Percentiles rank a stretch among this genome's conserved stretches.
phyloP scores from a whole-genome alignment of 192 early-diverging fungal species.

The Coemansia sp. region DNA sequence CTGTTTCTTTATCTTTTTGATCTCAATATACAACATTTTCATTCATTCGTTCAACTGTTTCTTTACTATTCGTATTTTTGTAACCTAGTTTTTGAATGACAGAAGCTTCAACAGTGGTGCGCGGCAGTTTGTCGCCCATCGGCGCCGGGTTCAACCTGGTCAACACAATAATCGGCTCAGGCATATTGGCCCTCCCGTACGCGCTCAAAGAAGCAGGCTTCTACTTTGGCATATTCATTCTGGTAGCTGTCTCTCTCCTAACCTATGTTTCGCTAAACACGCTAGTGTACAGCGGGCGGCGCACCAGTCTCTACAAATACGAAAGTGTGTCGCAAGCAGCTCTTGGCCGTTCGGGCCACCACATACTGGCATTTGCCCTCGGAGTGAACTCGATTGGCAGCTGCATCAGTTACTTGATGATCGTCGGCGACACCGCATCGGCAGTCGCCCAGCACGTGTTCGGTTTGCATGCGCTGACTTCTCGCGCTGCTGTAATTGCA shows the following conservation, averaged over 20 bases:
- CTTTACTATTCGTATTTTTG: background rate
- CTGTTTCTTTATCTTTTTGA: background rate
- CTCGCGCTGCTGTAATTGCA: conserved; percentile 26
- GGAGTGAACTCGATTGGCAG: conserved; percentile 61
- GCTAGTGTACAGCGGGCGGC: conserved; percentile 58
- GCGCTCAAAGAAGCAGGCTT: conserved; percentile 65
- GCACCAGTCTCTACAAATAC: conserved; percentile 56
- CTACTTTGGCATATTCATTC: conserved; percentile 52
- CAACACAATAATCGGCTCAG: conserved; percentile 69
- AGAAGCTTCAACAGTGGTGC: background rate
- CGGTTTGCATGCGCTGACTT: conserved; percentile 16
- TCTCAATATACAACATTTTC: too few species aligned
- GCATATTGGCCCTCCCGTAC: conserved; percentile 66
- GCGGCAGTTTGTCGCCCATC: conserved; percentile 28
- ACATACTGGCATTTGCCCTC: conserved; percentile 57
- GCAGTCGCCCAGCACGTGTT: conserved; percentile 17
- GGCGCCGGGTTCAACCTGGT: conserved; percentile 62
- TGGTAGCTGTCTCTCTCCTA: conserved; percentile 53
- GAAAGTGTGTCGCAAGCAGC: conserved; percentile 51
- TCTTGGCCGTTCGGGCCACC: conserved; percentile 56
- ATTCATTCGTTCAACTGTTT: background rate
- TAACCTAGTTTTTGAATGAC: background rate
- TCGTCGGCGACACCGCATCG: conserved; percentile 44
- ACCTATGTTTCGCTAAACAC: conserved; percentile 55
- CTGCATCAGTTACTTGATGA: conserved; percentile 63